A percentile compares a stretch with the other conserved stretches of the same genome.
These are phyloP conservation scores for Arthroderma sp. DNA, from an alignment of 2,329 filamentous ascomycete species.

Conservation along the genomic window DNA sequence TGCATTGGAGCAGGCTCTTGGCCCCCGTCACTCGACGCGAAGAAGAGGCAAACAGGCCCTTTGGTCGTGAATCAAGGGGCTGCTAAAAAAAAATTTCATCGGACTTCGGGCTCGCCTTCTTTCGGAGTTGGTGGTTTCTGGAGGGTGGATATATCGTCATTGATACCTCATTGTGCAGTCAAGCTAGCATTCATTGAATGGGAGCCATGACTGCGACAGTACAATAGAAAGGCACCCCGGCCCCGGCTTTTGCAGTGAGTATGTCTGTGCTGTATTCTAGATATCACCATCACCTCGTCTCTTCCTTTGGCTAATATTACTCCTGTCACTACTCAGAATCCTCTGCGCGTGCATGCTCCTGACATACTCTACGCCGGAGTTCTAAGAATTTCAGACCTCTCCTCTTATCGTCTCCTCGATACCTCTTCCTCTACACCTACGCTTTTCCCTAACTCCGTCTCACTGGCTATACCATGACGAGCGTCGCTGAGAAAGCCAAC, in stretches of 20 bases:
- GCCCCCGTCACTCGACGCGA: neutral
- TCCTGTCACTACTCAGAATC: neutral
- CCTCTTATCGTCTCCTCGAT: neutral
- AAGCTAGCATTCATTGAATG: neutral
- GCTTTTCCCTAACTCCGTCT: neutral
- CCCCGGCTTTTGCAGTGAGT: neutral
- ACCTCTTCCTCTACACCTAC: neutral
- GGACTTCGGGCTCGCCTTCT: neutral
- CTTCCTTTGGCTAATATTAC: neutral
- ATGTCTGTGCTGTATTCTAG: neutral
- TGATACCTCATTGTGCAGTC: neutral
- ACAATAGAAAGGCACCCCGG: constrained; percentile 2
- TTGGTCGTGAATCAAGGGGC: neutral
- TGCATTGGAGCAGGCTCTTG: neutral
- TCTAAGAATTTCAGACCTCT: neutral
- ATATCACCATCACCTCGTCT: neutral
- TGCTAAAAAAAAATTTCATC: neutral
- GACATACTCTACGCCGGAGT: neutral
- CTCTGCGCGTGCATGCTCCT: neutral
- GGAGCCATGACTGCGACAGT: neutral
- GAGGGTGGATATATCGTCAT: neutral
- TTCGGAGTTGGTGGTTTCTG: neutral
- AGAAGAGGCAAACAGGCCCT: neutral
- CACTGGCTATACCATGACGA: neutral
- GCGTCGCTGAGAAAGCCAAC: neutral